Evolutionary conservation across 139 green algal species (phyloP), one percentile per base, ranked within the genome.

Genomic region (Monoraphidium neglectum): DNA sequence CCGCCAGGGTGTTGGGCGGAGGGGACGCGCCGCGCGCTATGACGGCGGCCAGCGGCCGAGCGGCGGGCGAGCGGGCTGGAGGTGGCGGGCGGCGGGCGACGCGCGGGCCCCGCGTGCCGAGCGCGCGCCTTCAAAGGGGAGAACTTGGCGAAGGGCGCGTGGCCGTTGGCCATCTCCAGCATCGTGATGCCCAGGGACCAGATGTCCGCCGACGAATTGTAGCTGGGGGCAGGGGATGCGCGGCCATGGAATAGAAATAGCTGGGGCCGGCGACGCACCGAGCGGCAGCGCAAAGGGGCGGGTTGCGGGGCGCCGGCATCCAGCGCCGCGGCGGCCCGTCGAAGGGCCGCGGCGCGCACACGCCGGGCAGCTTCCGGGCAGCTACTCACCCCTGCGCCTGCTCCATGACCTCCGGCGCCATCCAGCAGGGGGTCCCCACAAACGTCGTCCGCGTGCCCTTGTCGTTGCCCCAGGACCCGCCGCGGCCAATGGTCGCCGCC

Each of bases 321-420:
- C 43, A 60, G 32, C 18, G 32, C 65, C 23, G 43, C 62, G 68
- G 60, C 35, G 28, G 33, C 32, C 33, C 12, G 33, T 12, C 60
- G 12, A 67, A 38, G 32, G 33, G 60, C 0, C 61, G 21, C 51
- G 43, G 8, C 43, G 43, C 43, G 43, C 43, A 51, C 43, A 8
- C 43, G 12, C n/a, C n/a, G n/a, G n/a, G n/a, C n/a, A 51, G 12
- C 43, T 12, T 12, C 43, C 6, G 36, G 53, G 23, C 16, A 35
- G 35, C 63, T 2, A 40, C 85, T 80, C 79, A 94, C 88, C 89
- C 87, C 53, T 84, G 49, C 21, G 83, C 91, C 83, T 98, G 93
- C 87, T 99, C 93, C 96, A 99, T 98, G 61, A 99, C 96, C 87
- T 99, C 96, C 0, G 96, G 96, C 23, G 96, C 96, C 96, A 99